These are phyloP conservation scores for Helotiales sp. DNA, from an alignment of 2,329 filamentous ascomycete genomes.

Conservation along the genomic window DNA sequence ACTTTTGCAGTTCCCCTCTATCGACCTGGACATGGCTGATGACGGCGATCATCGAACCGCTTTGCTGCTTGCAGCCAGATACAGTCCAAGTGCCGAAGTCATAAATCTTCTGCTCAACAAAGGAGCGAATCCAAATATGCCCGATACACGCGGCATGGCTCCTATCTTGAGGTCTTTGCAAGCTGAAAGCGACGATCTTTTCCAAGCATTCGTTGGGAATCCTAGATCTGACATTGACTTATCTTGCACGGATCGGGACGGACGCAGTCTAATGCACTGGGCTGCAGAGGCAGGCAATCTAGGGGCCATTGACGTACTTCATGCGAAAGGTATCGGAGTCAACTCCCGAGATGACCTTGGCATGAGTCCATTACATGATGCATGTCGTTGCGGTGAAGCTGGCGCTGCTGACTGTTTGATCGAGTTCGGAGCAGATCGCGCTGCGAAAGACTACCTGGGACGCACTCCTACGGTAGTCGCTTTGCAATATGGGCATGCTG, in stretches of 20 bases:
- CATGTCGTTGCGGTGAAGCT: conserved; percentile 16
- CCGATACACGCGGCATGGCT: conserved; percentile 15
- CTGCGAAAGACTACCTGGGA: conserved; percentile 13
- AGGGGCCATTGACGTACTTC: conserved; percentile 15
- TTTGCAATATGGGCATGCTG: conserved; percentile 24
- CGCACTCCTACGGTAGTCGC: conserved; percentile 24
- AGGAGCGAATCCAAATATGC: conserved; percentile 19
- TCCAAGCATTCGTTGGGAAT: conserved; percentile 12
- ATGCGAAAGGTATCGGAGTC: neutral
- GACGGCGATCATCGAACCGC: conserved; percentile 16
- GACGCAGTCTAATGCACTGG: conserved; percentile 22
- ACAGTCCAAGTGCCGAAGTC: conserved; percentile 11
- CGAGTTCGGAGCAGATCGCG: conserved; percentile 17
- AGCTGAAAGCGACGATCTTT: conserved; percentile 16
- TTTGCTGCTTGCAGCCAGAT: conserved; percentile 17
- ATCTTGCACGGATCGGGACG: conserved; percentile 21
- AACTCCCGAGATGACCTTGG: conserved; percentile 20
- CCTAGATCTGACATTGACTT: conserved; percentile 14
- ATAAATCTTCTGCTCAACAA: conserved; percentile 11
- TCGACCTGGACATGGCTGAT: conserved; percentile 19
- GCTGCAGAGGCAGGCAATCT: conserved; percentile 19
- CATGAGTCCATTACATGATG: conserved; percentile 30
- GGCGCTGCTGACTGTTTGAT: conserved; percentile 16
- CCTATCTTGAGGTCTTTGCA: conserved; percentile 9
- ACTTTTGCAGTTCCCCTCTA: conserved; percentile 5